Evolutionary conservation across 179 eudicot genomes (phyloP).

Genomic region (Gypsophila paniculata): DNA sequence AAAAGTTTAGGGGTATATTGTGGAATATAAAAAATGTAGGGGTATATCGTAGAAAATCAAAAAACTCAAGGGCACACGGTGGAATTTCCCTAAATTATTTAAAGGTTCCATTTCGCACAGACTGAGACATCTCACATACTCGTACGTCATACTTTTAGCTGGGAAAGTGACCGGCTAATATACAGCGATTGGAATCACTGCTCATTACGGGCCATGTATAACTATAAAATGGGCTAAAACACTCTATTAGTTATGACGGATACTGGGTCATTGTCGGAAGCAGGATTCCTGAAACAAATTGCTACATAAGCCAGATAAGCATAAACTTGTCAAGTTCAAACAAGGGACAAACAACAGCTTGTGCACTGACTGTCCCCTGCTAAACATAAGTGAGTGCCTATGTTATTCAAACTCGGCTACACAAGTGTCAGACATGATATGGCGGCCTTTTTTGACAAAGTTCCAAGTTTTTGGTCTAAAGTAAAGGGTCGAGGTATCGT

Average conservation of each 20-base stretch:
- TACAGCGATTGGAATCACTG: background rate
- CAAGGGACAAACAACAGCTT: background rate
- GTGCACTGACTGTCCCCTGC: background rate
- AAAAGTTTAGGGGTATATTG: too few species aligned
- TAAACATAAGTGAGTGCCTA: conserved; percentile 1
- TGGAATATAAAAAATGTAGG: too few species aligned
- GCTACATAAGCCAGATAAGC: background rate
- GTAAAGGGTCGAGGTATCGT: too few species aligned
- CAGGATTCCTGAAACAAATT: background rate
- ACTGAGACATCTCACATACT: background rate
- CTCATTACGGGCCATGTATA: background rate
- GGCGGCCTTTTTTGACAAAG: too few species aligned
- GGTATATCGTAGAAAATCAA: too few species aligned
- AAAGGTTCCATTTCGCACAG: background rate
- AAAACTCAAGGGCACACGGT: too few species aligned
- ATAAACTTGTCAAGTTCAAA: background rate
- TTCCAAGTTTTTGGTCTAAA: too few species aligned
- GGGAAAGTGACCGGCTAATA: background rate
- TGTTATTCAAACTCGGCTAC: too few species aligned
- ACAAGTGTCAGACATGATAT: too few species aligned
- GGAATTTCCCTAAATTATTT: too few species aligned
- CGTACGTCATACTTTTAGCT: background rate
- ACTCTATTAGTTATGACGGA: background rate
- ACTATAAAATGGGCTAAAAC: background rate
- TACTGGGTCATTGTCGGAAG: background rate